A percentile compares a stretch with the other conserved stretches of the same genome.
Evolutionary conservation across 371 early-diverging fungal species (phyloP).

Genomic region (Actinomortierella ambigua): DNA sequence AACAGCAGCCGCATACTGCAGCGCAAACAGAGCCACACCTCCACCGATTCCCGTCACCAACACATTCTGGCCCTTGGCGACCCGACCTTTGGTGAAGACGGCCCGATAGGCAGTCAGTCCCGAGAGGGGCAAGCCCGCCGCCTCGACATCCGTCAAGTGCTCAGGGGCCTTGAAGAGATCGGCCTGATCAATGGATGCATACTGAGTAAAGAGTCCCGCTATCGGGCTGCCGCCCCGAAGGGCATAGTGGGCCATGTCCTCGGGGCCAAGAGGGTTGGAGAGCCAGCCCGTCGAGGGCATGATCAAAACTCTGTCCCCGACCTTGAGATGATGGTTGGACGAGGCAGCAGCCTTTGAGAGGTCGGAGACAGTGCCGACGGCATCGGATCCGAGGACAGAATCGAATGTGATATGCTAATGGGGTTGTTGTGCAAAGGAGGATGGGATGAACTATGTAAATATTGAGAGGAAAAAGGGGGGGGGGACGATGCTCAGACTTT

Average conservation of each 20-base stretch:
- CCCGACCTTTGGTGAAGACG: slow-evolving; percentile 54
- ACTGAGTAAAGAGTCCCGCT: slow-evolving; percentile 61
- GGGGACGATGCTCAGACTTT: slow-evolving; percentile 10
- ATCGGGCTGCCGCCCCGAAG: no score
- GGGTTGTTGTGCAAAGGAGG: no score
- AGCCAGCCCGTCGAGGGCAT: slow-evolving; percentile 59
- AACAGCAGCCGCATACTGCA: slow-evolving; percentile 64
- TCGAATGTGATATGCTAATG: slow-evolving; percentile 6
- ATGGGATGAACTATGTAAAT: not conserved
- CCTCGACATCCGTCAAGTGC: slow-evolving; percentile 58
- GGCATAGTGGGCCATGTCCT: slow-evolving; percentile 25
- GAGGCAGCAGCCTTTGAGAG: slow-evolving; percentile 6
- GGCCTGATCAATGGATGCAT: slow-evolving; percentile 48
- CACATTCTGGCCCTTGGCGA: slow-evolving; percentile 55
- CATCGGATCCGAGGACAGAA: slow-evolving; percentile 59
- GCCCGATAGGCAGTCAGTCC: slow-evolving; percentile 64
- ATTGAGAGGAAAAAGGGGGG: slow-evolving; percentile 51
- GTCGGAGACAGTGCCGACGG: slow-evolving; percentile 50
- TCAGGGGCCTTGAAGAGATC: slow-evolving; percentile 53
- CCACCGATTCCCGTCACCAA: slow-evolving; percentile 69
- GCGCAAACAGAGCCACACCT: slow-evolving; percentile 68
- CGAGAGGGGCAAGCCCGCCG: slow-evolving; percentile 65
- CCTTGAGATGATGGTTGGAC: not conserved
- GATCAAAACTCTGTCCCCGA: slow-evolving; percentile 50
- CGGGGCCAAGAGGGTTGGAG: slow-evolving; percentile 55